These are phyloP conservation scores for Endoconidiophora polonica DNA, from an alignment of 2,329 filamentous ascomycete species.

Conservation along the genomic window DNA sequence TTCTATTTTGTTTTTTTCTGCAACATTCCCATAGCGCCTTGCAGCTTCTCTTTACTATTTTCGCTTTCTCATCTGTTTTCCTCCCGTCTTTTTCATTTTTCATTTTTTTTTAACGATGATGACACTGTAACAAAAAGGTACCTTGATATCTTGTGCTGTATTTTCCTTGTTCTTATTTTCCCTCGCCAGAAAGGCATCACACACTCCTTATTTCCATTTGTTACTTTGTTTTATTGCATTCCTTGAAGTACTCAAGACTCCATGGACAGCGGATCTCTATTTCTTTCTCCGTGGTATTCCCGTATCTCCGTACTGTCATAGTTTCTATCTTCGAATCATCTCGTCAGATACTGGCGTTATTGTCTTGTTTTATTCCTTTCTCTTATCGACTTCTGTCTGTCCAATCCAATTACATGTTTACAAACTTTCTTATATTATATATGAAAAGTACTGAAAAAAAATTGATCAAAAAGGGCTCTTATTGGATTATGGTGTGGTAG, in stretches of 20 bases:
- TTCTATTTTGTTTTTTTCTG: background rate
- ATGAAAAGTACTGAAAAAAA: no score
- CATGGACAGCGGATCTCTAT: no score
- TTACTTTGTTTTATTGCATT: background rate
- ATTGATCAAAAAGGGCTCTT: no score
- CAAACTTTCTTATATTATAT: background rate
- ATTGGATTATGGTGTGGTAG: no score
- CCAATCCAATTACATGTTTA: no score
- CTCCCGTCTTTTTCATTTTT: background rate
- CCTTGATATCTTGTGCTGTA: background rate
- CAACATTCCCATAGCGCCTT: constrained; percentile 1
- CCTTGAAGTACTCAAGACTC: background rate
- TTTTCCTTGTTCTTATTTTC: background rate
- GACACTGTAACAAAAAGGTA: background rate
- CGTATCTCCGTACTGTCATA: background rate
- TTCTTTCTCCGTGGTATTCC: no score
- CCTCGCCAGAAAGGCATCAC: background rate
- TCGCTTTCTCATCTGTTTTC: background rate
- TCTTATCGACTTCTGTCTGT: background rate
- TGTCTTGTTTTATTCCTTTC: background rate
- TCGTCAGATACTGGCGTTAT: background rate
- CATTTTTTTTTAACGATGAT: constrained; percentile 2
- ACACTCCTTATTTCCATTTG: background rate
- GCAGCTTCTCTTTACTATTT: constrained; percentile 3
- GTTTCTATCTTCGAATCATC: constrained; percentile 16